A percentile compares a stretch with the other conserved stretches of the same genome.
phyloP scores from a whole-genome alignment of 169 alveolate genomes.

The Babesia ovata region DNA sequence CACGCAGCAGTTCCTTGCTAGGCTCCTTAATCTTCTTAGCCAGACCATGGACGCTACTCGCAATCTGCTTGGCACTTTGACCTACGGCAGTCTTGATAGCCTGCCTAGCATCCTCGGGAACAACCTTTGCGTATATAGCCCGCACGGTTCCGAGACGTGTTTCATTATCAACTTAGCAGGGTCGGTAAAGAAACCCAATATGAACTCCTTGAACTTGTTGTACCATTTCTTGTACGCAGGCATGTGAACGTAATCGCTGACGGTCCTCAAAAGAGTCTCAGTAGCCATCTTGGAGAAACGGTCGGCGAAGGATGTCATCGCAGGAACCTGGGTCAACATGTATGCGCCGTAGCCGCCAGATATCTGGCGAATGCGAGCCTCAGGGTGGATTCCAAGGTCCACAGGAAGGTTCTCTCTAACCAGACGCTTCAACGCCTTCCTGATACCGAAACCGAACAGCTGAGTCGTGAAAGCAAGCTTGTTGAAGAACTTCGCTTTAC shows the following conservation, averaged over 20 bases:
- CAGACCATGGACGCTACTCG: no score
- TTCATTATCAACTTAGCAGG: neutral
- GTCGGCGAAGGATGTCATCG: constrained; percentile 2
- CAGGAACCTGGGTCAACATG: constrained; percentile 31
- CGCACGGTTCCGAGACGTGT: no score
- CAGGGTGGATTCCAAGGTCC: constrained; percentile 10
- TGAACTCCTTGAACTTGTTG: constrained; percentile 1
- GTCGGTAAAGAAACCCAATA: no score
- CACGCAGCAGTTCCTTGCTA: no score
- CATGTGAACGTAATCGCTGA: constrained; percentile 2
- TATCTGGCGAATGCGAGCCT: constrained; percentile 6
- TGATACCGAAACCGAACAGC: constrained; percentile 17
- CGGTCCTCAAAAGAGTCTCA: neutral
- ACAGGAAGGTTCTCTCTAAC: constrained; percentile 12
- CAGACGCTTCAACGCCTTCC: neutral
- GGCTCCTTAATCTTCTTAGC: no score
- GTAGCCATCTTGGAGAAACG: constrained; percentile 19
- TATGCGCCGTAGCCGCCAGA: constrained; percentile 16
- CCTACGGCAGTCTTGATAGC: neutral
- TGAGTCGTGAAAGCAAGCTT: neutral
- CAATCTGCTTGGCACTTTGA: neutral
- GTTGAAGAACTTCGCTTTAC: constrained; percentile 9
- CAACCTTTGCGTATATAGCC: constrained; percentile 15
- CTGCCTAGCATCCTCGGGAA: constrained; percentile 3
- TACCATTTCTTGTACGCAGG: constrained; percentile 43